A percentile compares a stretch with the other conserved stretches of the same genome.
phyloP scores from a whole-genome alignment of 1,139 yeast genomes.

The Sugiyamaella paludigena region DNA sequence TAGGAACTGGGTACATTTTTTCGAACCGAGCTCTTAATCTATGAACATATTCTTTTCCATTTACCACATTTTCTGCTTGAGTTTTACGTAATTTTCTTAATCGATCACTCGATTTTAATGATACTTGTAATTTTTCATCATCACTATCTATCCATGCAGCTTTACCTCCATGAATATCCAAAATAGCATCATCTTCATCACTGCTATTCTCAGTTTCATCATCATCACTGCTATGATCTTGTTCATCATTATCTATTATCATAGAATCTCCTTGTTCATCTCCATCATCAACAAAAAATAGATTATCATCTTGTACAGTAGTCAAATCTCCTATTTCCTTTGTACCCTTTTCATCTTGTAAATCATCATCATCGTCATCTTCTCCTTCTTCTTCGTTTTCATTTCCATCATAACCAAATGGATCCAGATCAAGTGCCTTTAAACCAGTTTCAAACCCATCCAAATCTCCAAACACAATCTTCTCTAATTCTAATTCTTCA shows the following conservation, averaged over 20 bases:
- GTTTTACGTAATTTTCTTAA: slow-evolving; percentile 68
- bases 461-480: slow-evolving; percentile 84
- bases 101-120: slow-evolving; percentile 58
- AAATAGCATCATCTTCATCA: slow-evolving; percentile 36
- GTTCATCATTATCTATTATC: slow-evolving; percentile 30
- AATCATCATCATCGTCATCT: slow-evolving; percentile 34
- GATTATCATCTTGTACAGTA: slow-evolving; percentile 36
- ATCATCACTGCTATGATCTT: slow-evolving; percentile 28
- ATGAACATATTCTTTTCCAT: slow-evolving; percentile 64
- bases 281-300: slow-evolving; percentile 36
- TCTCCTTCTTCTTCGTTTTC: slow-evolving; percentile 47
- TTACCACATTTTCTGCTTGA: slow-evolving; percentile 56
- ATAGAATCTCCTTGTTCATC: slow-evolving; percentile 30
- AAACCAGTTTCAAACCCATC: slow-evolving; percentile 73
- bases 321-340: slow-evolving; percentile 33
- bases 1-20: slow-evolving; percentile 82
- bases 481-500: slow-evolving; percentile 76
- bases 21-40: slow-evolving; percentile 83
- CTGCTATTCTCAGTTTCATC: slow-evolving; percentile 29
- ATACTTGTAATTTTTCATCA: slow-evolving; percentile 69
- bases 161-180: slow-evolving; percentile 38
- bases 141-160: slow-evolving; percentile 92
- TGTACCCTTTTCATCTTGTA: slow-evolving; percentile 34
- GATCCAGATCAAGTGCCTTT: slow-evolving; percentile 49
- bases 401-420: slow-evolving; percentile 47